These are phyloP conservation scores for Gaeumannomyces sp. DNA, from an alignment of 2,329 filamentous ascomycete genomes.

Conservation along the genomic window DNA sequence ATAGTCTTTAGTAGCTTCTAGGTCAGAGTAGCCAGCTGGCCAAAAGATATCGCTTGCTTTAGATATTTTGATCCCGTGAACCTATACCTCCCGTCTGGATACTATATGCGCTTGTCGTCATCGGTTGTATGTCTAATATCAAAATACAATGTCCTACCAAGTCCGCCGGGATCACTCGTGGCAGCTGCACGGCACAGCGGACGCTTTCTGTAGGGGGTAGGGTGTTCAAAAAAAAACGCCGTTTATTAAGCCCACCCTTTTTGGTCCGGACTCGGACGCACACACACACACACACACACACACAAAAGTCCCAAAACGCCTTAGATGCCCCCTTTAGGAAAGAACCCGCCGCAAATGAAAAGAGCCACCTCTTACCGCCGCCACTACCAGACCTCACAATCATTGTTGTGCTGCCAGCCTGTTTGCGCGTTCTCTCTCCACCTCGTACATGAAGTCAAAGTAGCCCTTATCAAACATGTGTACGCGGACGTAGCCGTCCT, in stretches of 20 bases:
- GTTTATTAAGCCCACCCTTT: background rate
- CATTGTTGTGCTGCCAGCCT: conserved; percentile 21
- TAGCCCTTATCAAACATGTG: conserved; percentile 99
- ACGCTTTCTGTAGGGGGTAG: background rate
- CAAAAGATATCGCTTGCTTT: background rate
- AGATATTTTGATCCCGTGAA: background rate
- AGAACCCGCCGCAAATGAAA: conserved; percentile 4
- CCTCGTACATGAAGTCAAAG: conserved; percentile 98
- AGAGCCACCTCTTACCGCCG: background rate
- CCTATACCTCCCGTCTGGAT: background rate
- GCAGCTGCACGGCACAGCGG: background rate
- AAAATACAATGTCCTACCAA: background rate
- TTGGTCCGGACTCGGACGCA: background rate
- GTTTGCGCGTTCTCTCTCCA: conserved; percentile 74
- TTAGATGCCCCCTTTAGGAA: background rate
- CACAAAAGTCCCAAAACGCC: background rate
- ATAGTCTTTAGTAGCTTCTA: background rate
- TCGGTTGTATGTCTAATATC: background rate
- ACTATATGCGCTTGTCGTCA: background rate
- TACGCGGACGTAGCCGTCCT: conserved; percentile 96
- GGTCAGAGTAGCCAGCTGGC: background rate
- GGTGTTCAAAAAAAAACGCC: background rate
- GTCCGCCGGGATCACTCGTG: background rate
- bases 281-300: background rate
- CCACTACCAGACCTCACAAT: background rate